Percentiles rank a stretch among this genome's conserved stretches.
Conservation (phyloP, 805 yeast genomes). For the Metschnikowia drakensbergensis region DNA sequence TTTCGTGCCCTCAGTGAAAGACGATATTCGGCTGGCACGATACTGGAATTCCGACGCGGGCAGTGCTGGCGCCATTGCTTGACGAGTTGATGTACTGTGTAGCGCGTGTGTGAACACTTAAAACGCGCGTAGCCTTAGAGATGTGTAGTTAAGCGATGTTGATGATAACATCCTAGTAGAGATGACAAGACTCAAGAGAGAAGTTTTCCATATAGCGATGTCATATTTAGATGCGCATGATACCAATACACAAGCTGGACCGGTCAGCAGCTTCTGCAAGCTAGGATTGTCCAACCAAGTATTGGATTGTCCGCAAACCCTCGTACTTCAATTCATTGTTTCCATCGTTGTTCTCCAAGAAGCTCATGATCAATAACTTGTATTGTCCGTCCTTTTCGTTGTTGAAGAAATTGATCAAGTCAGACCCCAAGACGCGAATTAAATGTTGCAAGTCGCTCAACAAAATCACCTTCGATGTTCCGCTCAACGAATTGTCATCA, state of each 20-base stretch:
- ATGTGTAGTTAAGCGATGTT: too few relatives aligned
- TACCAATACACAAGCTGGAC: background rate
- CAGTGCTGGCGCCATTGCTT: slow-evolving; percentile 3
- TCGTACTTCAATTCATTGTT: slow-evolving; percentile 90
- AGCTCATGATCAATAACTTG: slow-evolving; percentile 78
- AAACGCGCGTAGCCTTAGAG: background rate
- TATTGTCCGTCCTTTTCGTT: slow-evolving; percentile 48
- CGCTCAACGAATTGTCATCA: slow-evolving; percentile 18
- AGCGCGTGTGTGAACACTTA: background rate
- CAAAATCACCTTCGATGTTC: slow-evolving; percentile 31
- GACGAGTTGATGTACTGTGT: background rate
- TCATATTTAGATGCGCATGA: background rate
- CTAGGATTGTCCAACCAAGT: slow-evolving; percentile 70
- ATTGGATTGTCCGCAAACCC: slow-evolving; percentile 94
- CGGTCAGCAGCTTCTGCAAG: background rate
- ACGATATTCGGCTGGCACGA: slow-evolving; percentile 20
- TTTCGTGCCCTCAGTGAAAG: slow-evolving; percentile 21
- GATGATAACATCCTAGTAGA: too few relatives aligned
- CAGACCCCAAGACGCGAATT: slow-evolving; percentile 39
- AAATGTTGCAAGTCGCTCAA: slow-evolving; percentile 43
- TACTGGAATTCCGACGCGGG: slow-evolving; percentile 17
- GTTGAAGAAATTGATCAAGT: slow-evolving; percentile 34
- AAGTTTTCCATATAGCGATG: too few relatives aligned
- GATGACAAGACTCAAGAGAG: too few relatives aligned
- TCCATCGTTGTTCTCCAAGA: slow-evolving; percentile 62